Conservation (phyloP, 2,329 filamentous ascomycete genomes). For the Penicillium sp. region DNA sequence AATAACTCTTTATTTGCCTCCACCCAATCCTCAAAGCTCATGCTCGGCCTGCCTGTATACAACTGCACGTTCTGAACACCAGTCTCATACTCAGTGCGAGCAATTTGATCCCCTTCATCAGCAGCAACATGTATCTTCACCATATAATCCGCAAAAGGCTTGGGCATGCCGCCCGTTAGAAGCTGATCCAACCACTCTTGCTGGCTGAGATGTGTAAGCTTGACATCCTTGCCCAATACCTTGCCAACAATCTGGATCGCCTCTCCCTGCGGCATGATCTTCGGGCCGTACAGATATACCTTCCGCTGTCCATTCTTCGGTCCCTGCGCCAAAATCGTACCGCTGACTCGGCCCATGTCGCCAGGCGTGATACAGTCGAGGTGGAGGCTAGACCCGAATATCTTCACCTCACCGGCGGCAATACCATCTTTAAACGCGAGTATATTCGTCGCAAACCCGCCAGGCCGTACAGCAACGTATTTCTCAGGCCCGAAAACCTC, state of each 20-base stretch:
- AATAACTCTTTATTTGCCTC: no score
- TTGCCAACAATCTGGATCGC: slow-evolving; percentile 25
- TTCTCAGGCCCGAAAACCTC: slow-evolving; percentile 37
- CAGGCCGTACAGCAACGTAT: slow-evolving; percentile 42
- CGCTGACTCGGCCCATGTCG: slow-evolving; percentile 46
- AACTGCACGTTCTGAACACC: no score
- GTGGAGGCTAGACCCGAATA: slow-evolving; percentile 25
- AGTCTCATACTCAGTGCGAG: no score
- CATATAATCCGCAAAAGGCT: no score
- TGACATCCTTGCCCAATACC: slow-evolving; percentile 29
- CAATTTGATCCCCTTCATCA: no score
- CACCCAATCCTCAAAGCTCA: no score
- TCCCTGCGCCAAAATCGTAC: slow-evolving; percentile 35
- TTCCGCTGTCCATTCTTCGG: slow-evolving; percentile 19
- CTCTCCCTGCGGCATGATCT: slow-evolving; percentile 36
- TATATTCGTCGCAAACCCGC: slow-evolving; percentile 44
- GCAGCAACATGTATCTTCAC: no score
- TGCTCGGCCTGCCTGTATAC: no score
- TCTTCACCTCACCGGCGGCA: slow-evolving; percentile 26
- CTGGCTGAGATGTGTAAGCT: slow-evolving; percentile 18
- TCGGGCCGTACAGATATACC: slow-evolving; percentile 7
- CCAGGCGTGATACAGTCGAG: slow-evolving; percentile 40
- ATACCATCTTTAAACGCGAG: slow-evolving; percentile 27
- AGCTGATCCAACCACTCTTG: no score
- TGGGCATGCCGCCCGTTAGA: no score